Evolutionary conservation across 2,329 filamentous ascomycete species (phyloP).

Genomic region (Neofusicoccum kwambonambiense): DNA sequence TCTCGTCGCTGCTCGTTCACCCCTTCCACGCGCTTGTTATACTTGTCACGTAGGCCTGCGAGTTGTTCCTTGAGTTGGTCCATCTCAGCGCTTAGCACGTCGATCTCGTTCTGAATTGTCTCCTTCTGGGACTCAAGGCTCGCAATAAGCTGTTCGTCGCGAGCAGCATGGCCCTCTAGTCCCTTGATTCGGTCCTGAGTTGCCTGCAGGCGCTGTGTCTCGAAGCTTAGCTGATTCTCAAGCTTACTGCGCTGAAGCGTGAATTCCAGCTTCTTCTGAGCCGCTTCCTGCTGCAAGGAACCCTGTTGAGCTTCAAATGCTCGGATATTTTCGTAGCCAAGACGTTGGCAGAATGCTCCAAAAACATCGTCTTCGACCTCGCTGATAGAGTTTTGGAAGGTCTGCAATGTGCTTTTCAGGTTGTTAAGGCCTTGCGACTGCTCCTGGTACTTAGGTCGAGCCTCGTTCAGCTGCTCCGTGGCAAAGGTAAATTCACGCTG

Average conservation of each 20-base stretch:
- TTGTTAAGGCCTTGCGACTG: conserved; percentile 68
- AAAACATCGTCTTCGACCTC: conserved; percentile 89
- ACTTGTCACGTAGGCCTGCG: conserved; percentile 65
- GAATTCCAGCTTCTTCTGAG: conserved; percentile 83
- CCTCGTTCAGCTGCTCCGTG: conserved; percentile 69
- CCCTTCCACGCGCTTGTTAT: conserved; percentile 68
- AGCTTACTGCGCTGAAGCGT: conserved; percentile 70
- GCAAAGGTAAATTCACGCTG: conserved; percentile 75
- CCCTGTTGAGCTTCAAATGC: conserved; percentile 94
- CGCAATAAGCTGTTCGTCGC: conserved; percentile 66
- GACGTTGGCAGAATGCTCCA: conserved; percentile 75
- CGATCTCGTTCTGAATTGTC: conserved; percentile 70
- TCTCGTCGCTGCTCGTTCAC: conserved; percentile 77
- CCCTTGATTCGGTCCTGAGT: conserved; percentile 67
- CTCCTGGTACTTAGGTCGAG: conserved; percentile 74
- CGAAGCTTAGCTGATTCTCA: conserved; percentile 60
- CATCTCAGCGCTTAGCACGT: conserved; percentile 71
- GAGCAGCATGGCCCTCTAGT: conserved; percentile 65
- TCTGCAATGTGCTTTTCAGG: conserved; percentile 55
- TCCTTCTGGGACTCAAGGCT: conserved; percentile 71
- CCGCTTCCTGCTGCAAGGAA: conserved; percentile 84
- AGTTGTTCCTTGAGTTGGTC: conserved; percentile 72
- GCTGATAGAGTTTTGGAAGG: conserved; percentile 65
- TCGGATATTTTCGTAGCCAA: conserved; percentile 86
- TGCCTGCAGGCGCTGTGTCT: conserved; percentile 69